These are phyloP conservation scores for Diaporthe humulicola DNA, from an alignment of 2,329 filamentous ascomycete genomes.

Conservation along the genomic window DNA sequence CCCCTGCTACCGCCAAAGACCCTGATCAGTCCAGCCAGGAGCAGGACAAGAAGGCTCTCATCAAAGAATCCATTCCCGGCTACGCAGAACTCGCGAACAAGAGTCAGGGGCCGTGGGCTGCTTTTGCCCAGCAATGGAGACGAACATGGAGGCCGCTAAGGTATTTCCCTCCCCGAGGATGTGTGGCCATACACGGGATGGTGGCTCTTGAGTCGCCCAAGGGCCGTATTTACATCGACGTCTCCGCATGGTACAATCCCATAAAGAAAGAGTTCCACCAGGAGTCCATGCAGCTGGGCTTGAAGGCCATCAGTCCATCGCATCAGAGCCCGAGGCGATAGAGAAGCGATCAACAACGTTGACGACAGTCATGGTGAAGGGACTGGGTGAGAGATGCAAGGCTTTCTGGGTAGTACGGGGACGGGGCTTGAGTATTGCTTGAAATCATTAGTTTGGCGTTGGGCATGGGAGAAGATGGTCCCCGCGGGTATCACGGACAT, in stretches of 20 bases:
- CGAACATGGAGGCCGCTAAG: slow-evolving; percentile 59
- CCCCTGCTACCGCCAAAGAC: background rate
- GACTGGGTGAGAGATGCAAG: background rate
- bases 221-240: slow-evolving; percentile 64
- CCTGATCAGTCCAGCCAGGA: background rate
- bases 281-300: slow-evolving; percentile 52
- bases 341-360: background rate
- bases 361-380: background rate
- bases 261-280: slow-evolving; percentile 62
- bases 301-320: slow-evolving; percentile 48
- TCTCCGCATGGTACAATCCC: slow-evolving; percentile 68
- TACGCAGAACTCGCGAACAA: slow-evolving; percentile 45
- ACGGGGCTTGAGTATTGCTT: background rate
- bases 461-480: background rate
- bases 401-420: background rate
- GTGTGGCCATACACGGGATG: slow-evolving; percentile 65
- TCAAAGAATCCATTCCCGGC: slow-evolving; percentile 43
- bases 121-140: slow-evolving; percentile 49
- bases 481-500: background rate
- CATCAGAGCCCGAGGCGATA: slow-evolving; percentile 36
- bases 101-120: slow-evolving; percentile 51
- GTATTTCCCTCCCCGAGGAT: slow-evolving; percentile 62
- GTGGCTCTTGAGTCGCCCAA: slow-evolving; percentile 64
- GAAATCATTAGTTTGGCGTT: slow-evolving; percentile 28
- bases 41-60: slow-evolving; percentile 20